phyloP scores from a whole-genome alignment of 352 stramenopile species.

The Phytophthora colocasiae region DNA sequence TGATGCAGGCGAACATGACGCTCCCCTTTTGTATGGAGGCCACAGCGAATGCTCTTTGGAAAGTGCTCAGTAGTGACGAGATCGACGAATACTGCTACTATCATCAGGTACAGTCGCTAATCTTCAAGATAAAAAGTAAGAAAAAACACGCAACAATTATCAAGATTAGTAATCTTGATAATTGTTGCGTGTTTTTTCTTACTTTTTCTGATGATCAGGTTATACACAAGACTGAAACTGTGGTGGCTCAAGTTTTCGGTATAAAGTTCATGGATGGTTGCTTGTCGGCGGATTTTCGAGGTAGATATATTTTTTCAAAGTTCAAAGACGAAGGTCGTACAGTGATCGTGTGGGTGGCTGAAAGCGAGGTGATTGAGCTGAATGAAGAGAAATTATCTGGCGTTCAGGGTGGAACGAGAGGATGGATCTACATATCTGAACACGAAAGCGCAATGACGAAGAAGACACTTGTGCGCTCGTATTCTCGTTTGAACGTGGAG shows the following conservation, averaged over 20 bases:
- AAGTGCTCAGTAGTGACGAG: slow-evolving; percentile 17
- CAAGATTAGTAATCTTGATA: no score
- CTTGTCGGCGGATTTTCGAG: slow-evolving; percentile 12
- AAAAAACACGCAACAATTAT: no score
- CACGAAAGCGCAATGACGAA: background rate
- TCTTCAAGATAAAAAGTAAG: no score
- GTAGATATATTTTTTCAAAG: slow-evolving; percentile 30
- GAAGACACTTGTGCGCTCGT: slow-evolving; percentile 47
- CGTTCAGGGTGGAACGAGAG: slow-evolving; percentile 29
- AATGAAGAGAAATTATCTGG: slow-evolving; percentile 25
- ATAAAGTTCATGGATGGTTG: slow-evolving; percentile 5
- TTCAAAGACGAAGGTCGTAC: slow-evolving; percentile 41
- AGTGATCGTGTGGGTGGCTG: slow-evolving; percentile 47
- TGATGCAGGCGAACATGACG: slow-evolving; percentile 20
- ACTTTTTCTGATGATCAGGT: background rate
- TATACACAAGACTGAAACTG: slow-evolving; percentile 12
- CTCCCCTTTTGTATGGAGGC: slow-evolving; percentile 18
- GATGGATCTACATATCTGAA: slow-evolving; percentile 24
- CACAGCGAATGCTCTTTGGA: slow-evolving; percentile 20
- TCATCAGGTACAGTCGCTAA: slow-evolving; percentile 27
- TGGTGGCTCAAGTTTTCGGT: slow-evolving; percentile 15
- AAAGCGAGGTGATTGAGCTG: slow-evolving; percentile 41
- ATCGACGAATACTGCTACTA: slow-evolving; percentile 37
- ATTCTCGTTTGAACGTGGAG: slow-evolving; percentile 43
- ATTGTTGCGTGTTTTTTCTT: no score